Conservation (phyloP, 805 yeast species). For the Ogataea philodendri region DNA sequence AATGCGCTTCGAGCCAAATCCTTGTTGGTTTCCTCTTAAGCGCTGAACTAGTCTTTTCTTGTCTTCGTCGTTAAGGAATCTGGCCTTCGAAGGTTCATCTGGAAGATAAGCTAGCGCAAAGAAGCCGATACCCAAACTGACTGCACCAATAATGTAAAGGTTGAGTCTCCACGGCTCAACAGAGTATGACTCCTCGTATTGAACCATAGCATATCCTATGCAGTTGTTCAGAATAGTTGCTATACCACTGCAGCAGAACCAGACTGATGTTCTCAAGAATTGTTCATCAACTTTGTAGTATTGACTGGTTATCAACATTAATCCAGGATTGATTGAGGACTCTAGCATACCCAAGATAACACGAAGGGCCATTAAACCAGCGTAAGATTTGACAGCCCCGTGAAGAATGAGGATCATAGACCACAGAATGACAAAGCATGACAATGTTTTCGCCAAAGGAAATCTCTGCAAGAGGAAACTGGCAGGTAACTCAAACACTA, state of each 20-base stretch:
- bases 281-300: constrained; percentile 50
- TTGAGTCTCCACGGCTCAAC: constrained; percentile 58
- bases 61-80: constrained; percentile 39
- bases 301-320: constrained; percentile 50
- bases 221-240: constrained; percentile 48
- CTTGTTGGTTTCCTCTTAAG: constrained; percentile 20
- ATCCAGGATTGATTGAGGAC: constrained; percentile 41
- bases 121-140: constrained; percentile 52
- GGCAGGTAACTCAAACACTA: constrained; percentile 46
- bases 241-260: constrained; percentile 27
- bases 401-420: constrained; percentile 44
- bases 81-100: constrained; percentile 47
- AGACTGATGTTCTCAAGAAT: constrained; percentile 33
- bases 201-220: constrained; percentile 44
- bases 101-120: constrained; percentile 44
- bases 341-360: constrained; percentile 55
- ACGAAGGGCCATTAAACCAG: constrained; percentile 45
- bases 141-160: constrained; percentile 55
- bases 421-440: constrained; percentile 49
- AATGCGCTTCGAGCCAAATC: constrained; percentile 29
- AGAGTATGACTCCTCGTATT: constrained; percentile 38
- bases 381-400: constrained; percentile 31
- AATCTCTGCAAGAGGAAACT: constrained; percentile 43
- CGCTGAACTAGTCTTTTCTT: constrained; percentile 36
- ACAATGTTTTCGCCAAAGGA: constrained; percentile 51